Evolutionary conservation across 306 rosid genomes (phyloP), one percentile per base, ranked within the genome.

Genomic region (Trifolium pratense): DNA sequence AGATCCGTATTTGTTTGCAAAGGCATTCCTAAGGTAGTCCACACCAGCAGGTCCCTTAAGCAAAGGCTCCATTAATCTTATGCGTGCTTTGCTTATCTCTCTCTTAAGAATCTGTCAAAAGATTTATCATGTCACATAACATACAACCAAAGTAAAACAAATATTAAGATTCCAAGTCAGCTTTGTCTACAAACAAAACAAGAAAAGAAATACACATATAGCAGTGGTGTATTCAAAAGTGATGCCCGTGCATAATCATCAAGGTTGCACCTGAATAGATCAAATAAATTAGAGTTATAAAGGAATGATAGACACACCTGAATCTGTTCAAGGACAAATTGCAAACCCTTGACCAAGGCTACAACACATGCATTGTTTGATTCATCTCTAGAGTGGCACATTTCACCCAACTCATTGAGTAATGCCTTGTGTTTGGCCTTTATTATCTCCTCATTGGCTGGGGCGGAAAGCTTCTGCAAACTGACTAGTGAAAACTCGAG

Each of bases 21-120:
- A 94, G 49, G 92, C 88, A 82, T 87, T 91, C 80, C 86, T 84
- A 12, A 94, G 97, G 80, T 94, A 94, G 66, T 94, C 95, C 68
- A 89, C 74, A 73, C 99, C 99, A 59, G 92, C 85, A 66, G 99
- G 89, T 5, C 99, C 99, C 79, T 83, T 87, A 52, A 94, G 69
- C 81, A 91, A 75, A 75, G 96, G 93, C 83, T 91, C 91, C 86
- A 89, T 82, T 40, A 91, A 52, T 80, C 71, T 78, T 66, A 94
- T 75, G 10, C 96, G 94, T 42, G 99, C 96, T 87, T 83, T 87
- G 85, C 99, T 91, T 42, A 94, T 94, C 86, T 91, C 98, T 74
- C 63, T 88, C 81, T 89, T 94, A 21, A 94, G 95, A 69, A 81
- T 84, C 99, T 94, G 90, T 16, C 43, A 42, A 2, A 66, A 21